Percentiles rank a stretch among this genome's conserved stretches.
Evolutionary conservation across 257 asterid genomes (phyloP).

Genomic region (Fraxinus americana): DNA sequence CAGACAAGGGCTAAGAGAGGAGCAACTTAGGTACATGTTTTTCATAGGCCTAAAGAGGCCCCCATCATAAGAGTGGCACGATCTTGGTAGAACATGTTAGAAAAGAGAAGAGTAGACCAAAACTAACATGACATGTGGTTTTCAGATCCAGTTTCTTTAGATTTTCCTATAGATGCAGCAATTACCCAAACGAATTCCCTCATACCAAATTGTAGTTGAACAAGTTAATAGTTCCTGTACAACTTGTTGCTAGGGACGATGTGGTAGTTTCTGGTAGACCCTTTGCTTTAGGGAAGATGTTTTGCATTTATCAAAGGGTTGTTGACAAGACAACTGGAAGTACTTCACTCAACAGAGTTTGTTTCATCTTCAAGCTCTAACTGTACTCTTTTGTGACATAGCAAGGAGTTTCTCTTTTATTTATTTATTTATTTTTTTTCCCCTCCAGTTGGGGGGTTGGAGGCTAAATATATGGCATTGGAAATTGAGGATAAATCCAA

Average conservation of each 20-base stretch:
- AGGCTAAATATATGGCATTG: not conserved
- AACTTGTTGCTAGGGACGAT: not conserved
- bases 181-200: not conserved
- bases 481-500: not conserved
- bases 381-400: not conserved
- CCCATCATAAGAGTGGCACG: not conserved
- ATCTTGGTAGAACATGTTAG: too few relatives aligned
- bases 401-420: not conserved
- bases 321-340: not conserved
- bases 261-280: not conserved
- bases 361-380: not conserved
- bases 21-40: not conserved
- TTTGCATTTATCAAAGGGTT: not conserved
- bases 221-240: not conserved
- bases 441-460: not conserved
- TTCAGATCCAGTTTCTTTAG: not conserved
- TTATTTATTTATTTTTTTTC: too few relatives aligned
- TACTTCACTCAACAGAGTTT: not conserved
- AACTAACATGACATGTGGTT: not conserved
- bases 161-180: not conserved
- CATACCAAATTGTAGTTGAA: not conserved
- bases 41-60: not conserved
- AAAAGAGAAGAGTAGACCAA: not conserved
- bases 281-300: not conserved
- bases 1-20: not conserved